These are phyloP conservation scores for Colletotrichum sp. DNA, from an alignment of 2,329 filamentous ascomycete species.

Conservation along the genomic window DNA sequence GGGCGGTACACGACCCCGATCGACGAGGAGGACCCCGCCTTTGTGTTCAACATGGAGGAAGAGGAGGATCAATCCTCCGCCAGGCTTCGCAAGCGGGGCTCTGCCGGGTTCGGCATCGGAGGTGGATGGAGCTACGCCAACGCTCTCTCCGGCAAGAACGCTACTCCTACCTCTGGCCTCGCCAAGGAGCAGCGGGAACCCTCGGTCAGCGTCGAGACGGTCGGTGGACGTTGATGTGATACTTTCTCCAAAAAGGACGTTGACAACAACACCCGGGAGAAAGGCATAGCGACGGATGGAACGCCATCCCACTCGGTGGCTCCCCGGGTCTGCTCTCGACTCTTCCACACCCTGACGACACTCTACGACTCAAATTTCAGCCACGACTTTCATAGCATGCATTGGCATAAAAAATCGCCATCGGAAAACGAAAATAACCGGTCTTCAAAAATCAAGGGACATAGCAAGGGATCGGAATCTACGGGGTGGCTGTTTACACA, in stretches of 20 bases:
- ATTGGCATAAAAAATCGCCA: constrained; percentile 8
- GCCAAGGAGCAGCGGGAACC: constrained; percentile 23
- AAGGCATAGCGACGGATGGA: constrained; percentile 16
- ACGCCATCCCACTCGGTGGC: neutral
- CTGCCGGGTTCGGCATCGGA: constrained; percentile 45
- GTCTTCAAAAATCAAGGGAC: constrained; percentile 18
- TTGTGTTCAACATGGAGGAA: constrained; percentile 71
- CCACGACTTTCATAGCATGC: constrained; percentile 18
- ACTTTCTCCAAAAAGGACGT: neutral
- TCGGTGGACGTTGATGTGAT: constrained; percentile 19
- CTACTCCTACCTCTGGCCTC: constrained; percentile 3
- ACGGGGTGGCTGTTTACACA: constrained; percentile 19
- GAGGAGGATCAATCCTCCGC: constrained; percentile 54
- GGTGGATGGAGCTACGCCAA: constrained; percentile 47
- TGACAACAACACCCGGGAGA: neutral
- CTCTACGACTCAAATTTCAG: constrained; percentile 16
- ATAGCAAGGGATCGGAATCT: constrained; percentile 5
- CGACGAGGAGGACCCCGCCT: constrained; percentile 67
- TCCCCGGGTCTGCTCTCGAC: neutral
- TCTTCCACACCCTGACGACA: constrained; percentile 17
- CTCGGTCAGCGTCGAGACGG: constrained; percentile 21
- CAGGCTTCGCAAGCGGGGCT: constrained; percentile 53
- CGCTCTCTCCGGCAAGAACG: constrained; percentile 22
- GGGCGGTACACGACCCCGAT: constrained; percentile 69
- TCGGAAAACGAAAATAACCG: constrained; percentile 17